phyloP scores from a whole-genome alignment of 2,329 filamentous ascomycete genomes.

The Xylaria sp. region DNA sequence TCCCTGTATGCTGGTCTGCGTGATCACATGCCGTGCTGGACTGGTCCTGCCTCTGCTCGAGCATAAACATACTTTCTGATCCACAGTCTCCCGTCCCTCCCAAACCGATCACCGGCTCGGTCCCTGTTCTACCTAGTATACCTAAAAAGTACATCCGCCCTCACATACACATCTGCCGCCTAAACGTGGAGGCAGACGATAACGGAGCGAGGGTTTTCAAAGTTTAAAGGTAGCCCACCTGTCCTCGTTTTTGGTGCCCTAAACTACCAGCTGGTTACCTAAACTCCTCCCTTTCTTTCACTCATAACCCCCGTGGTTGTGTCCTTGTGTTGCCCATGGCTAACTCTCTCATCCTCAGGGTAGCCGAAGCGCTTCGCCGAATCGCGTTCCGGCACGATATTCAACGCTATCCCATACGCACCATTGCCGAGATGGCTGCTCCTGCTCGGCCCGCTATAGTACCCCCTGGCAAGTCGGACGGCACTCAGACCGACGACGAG shows the following conservation, averaged over 20 bases:
- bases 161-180: neutral
- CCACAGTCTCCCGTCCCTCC: constrained; percentile 7
- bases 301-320: neutral
- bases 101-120: constrained; percentile 18
- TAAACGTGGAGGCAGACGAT: neutral
- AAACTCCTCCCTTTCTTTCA: neutral
- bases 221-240: constrained; percentile 13
- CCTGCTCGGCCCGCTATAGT: constrained; percentile 49
- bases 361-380: constrained; percentile 53
- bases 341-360: constrained; percentile 55
- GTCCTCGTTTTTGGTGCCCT: neutral
- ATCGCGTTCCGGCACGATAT: constrained; percentile 54
- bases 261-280: neutral
- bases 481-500: constrained; percentile 56
- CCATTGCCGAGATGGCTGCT: constrained; percentile 58
- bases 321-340: constrained; percentile 47
- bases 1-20: neutral
- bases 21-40: constrained; percentile 23
- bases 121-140: neutral
- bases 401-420: constrained; percentile 49
- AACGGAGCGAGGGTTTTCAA: neutral
- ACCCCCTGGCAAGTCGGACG: constrained; percentile 52
- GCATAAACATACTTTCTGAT: neutral
- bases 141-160: constrained; percentile 1
- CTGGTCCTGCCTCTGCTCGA: neutral